A percentile compares a stretch with the other conserved stretches of the same genome.
phyloP scores from a whole-genome alignment of 2,329 filamentous ascomycete species.

The Colletotrichum liriopes region DNA sequence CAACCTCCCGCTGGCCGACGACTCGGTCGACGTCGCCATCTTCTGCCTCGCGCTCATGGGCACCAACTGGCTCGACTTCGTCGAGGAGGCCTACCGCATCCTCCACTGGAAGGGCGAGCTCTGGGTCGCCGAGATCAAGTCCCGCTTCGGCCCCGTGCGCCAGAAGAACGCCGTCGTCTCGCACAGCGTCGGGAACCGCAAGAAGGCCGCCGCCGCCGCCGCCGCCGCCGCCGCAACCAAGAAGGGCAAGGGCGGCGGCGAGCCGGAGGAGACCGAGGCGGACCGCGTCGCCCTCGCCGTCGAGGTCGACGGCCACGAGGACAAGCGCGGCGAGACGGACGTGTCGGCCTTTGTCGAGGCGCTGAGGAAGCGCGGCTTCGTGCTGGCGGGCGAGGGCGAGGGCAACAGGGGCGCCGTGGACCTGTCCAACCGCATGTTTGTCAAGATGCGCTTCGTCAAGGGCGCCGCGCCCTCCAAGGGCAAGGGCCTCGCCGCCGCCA shows the following conservation, averaged over 20 bases:
- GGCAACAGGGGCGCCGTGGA: slow-evolving; percentile 73
- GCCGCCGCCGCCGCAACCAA: slow-evolving; percentile 53
- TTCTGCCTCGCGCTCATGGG: slow-evolving; percentile 99
- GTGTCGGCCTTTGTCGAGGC: slow-evolving; percentile 90
- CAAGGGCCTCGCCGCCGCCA: slow-evolving; percentile 76
- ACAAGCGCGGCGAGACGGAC: slow-evolving; percentile 82
- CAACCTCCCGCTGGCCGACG: slow-evolving; percentile 81
- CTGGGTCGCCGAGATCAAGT: slow-evolving; percentile 98
- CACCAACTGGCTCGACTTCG: slow-evolving; percentile 97
- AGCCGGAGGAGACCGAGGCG: slow-evolving; percentile 57
- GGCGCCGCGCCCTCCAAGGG: slow-evolving; percentile 81
- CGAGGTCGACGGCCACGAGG: slow-evolving; percentile 78
- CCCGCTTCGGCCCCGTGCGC: slow-evolving; percentile 76
- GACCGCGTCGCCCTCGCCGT: slow-evolving; percentile 74
- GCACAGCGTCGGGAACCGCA: slow-evolving; percentile 81
- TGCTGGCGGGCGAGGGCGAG: slow-evolving; percentile 77
- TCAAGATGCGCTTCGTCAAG: slow-evolving; percentile 96
- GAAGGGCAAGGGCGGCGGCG: slow-evolving; percentile 61
- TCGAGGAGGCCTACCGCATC: slow-evolving; percentile 95
- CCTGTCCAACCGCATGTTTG: slow-evolving; percentile 97
- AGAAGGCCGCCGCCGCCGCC: slow-evolving; percentile 61
- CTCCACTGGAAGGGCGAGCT: slow-evolving; percentile 95
- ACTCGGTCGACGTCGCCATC: slow-evolving; percentile 86
- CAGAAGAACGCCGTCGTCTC: slow-evolving; percentile 64
- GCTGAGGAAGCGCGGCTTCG: slow-evolving; percentile 84